A percentile compares a stretch with the other conserved stretches of the same genome.
These are phyloP conservation scores for Dendryphion nanum DNA, from an alignment of 2,329 filamentous ascomycete genomes.

Conservation along the genomic window DNA sequence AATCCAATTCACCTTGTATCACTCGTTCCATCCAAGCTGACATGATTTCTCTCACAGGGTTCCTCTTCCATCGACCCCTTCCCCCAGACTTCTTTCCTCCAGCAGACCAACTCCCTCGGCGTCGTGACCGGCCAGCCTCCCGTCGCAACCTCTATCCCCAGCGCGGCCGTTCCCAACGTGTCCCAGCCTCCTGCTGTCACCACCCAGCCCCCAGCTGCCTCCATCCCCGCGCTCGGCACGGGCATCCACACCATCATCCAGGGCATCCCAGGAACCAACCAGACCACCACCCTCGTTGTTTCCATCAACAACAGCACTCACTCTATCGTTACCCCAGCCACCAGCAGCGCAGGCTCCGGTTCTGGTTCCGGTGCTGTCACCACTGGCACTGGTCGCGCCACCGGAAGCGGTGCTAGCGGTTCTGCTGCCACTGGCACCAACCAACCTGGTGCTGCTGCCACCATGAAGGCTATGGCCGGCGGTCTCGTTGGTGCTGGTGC, in stretches of 20 bases:
- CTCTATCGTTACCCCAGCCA: conserved; percentile 23
- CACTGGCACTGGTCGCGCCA: conserved; percentile 3
- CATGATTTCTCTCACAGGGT: neutral
- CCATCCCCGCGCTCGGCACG: conserved; percentile 36
- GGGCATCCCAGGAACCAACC: conserved; percentile 25
- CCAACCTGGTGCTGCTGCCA: conserved; percentile 19
- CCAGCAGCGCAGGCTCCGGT: conserved; percentile 5
- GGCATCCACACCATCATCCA: conserved; percentile 35
- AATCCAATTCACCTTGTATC: conserved; percentile 1
- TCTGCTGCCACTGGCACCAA: conserved; percentile 6
- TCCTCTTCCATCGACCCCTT: conserved; percentile 13
- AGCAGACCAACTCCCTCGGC: conserved; percentile 35
- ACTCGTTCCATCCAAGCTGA: neutral
- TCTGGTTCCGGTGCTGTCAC: conserved; percentile 10
- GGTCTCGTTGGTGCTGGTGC: conserved; percentile 35
- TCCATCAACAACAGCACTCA: conserved; percentile 36
- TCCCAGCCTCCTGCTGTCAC: conserved; percentile 24
- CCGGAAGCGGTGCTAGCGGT: conserved; percentile 5
- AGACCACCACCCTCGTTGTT: conserved; percentile 29
- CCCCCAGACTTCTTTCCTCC: conserved; percentile 30
- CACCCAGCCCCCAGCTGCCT: conserved; percentile 19
- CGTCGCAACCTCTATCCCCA: conserved; percentile 20
- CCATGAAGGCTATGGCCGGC: conserved; percentile 29
- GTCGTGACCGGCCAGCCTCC: conserved; percentile 32
- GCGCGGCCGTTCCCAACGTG: conserved; percentile 23